Evolutionary conservation across 73 alveolate species (phyloP), one percentile per base, ranked within the genome.

Genomic region (Paramecium pentaurelia): DNA sequence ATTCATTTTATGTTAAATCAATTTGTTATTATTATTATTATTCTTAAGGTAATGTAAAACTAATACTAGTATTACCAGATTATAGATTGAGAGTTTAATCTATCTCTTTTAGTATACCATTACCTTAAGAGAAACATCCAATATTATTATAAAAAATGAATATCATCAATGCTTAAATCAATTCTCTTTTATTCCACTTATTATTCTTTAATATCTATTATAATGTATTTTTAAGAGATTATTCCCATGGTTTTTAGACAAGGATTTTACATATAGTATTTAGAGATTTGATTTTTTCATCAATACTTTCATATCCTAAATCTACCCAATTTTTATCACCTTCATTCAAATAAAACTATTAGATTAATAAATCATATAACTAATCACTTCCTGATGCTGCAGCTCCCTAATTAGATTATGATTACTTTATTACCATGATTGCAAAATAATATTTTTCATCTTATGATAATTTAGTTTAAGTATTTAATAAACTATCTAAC

Each of bases 341-440:
- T 22, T 42, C 71, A 25, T 25, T 34, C 58, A 32, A 80, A 27
- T 47, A 20, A 44, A 44, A 80, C 11, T 49, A 20, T 30, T 80
- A 47, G 18, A 80, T 18, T 25, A 80, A 18, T 42, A 80, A 45
- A 18, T 42, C 44, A 44, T 45, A 49, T 42, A 80, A 45, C 49
- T 80, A 49, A 16, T 80, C 91, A 44, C 91, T 38, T 12, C 91
- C 91, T 38, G 71, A 45, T 18, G 91, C 44, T 11, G 91, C 71
- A 20, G 58, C 91, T 25, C 91, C 91, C 87, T 73, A 36, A 4
- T 34, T n/a, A 7, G 9, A 4, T 54, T 36, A 30, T 37, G 8
- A 73, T 36, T 3, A 4, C 1, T 14, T 12, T 7, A 37, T 36
- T 73, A 73, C 87, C 44, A 47, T 80, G 0, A 80, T 80, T 44